Base-by-base conservation (phyloP, 768 basidiomycete genomes). In the Leccinellum luteum region DNA sequence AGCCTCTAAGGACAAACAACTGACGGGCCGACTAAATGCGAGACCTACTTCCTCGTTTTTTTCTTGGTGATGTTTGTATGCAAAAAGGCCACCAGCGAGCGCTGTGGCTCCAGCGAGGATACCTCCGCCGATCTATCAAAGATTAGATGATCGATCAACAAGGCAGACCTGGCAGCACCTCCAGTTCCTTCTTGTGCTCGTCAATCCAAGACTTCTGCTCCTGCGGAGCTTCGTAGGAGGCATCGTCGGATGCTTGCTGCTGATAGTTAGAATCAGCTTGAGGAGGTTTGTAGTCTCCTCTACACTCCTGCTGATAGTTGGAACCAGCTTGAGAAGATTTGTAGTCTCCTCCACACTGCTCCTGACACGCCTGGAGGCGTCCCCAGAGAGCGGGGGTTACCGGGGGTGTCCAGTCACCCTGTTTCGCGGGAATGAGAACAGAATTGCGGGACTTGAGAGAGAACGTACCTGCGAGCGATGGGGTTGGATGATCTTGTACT, bases 401-500 rank as follows among this genome's bases (percentile, higher is more conserved):
- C 4, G 75, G 60, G 4, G 90, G 90, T 25, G 83, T 70, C 90
- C 90, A 92, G 61, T 89, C 86, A 27, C 76, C 60, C 87, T 90
- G 63, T 45, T 6, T 23, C 43, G 10, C 12, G 48, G 66, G 19
- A 63, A 53, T 30, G 41, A 62, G 55, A 35, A 45, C 6, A 31
- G 50, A 25, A 34, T 17, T 9, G 19, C 4, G 12, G 32, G 23
- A n/a, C 25, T 8, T 43, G n/a, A 19, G 27, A 50, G 8, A 27
- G 41, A 19, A 59, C 67, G 55, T 60, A 83, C 87, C 79, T 89
- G 85, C 30, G 89, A 88, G 53, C 66, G 73, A 73, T 91, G 89
- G 9, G 86, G 75, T 65, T 89, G 87, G 61, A 90, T 82, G 71
- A 86, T 86, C 71, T 83, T 85, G 77, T 89, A 91, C 43, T 70